Percentiles rank a stretch among this genome's conserved stretches.
Evolutionary conservation across 345 rosid species (phyloP).

Genomic region (Triadica sebifera): DNA sequence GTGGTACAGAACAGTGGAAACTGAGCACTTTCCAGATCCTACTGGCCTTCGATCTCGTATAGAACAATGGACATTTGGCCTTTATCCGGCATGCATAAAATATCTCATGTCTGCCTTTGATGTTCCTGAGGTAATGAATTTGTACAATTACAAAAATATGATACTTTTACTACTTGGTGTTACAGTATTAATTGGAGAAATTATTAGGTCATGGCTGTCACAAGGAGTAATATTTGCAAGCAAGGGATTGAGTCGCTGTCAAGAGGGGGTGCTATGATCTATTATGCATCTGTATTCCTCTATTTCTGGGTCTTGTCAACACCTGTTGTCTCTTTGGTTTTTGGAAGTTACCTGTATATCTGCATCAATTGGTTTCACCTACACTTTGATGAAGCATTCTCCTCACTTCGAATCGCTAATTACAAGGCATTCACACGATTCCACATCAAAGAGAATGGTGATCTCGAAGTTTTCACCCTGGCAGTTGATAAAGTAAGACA

Average conservation of each 20-base stretch:
- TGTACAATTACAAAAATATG: conserved; percentile 2
- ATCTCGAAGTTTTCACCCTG: conserved; percentile 91
- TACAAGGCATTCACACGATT: conserved; percentile 93
- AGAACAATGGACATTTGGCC: conserved; percentile 97
- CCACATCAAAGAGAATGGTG: conserved; percentile 64
- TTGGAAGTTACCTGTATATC: conserved; percentile 94
- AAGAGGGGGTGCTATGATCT: conserved; percentile 78
- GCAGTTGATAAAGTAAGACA: conserved; percentile 86
- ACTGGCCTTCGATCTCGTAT: conserved; percentile 95
- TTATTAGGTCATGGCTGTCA: conserved; percentile 92
- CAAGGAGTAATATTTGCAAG: conserved; percentile 86
- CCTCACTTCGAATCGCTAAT: conserved; percentile 96
- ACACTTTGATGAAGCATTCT: conserved; percentile 98
- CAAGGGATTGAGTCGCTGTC: conserved; percentile 70
- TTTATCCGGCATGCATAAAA: conserved; percentile 97
- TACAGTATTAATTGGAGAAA: conserved; percentile 10
- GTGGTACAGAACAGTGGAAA: conserved; percentile 95
- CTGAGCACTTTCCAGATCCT: conserved; percentile 97
- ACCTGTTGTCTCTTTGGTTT: conserved; percentile 86
- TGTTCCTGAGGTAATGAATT: conserved; percentile 78
- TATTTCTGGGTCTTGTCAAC: conserved; percentile 99
- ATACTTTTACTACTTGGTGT: not conserved
- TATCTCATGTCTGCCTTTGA: conserved; percentile 99
- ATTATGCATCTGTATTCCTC: conserved; percentile 92
- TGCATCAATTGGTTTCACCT: conserved; percentile 97